Conservation (phyloP, 2,329 filamentous ascomycete genomes). For the Endoconidiophora polonica region DNA sequence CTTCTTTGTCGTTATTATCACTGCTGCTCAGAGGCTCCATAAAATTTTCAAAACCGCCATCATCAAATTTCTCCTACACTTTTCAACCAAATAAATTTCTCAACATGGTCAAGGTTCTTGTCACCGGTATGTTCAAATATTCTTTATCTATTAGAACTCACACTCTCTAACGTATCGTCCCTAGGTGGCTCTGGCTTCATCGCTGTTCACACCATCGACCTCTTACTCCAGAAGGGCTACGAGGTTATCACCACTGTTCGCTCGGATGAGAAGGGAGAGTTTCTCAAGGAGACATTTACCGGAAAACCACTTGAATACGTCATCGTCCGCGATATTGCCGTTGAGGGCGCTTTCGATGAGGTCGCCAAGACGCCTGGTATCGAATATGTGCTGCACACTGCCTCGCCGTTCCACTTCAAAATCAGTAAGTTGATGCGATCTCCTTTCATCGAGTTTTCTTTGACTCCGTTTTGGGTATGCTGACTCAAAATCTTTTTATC, state of each 20-base stretch:
- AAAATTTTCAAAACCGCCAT: too few relatives aligned
- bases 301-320: constrained; percentile 28
- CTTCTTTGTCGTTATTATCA: too few relatives aligned
- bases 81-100: neutral
- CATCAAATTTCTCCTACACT: too few relatives aligned
- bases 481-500: neutral
- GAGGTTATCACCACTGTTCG: constrained; percentile 40
- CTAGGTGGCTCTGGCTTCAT: constrained; percentile 36
- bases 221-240: constrained; percentile 34
- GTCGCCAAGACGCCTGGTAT: constrained; percentile 24
- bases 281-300: constrained; percentile 33
- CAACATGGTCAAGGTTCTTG: constrained; percentile 30
- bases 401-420: constrained; percentile 41
- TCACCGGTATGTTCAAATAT: constrained; percentile 24
- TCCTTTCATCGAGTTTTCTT: neutral
- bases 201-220: constrained; percentile 37
- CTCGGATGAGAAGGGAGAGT: constrained; percentile 34
- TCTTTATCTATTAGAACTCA: neutral
- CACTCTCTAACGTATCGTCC: neutral
- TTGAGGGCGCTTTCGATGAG: constrained; percentile 56
- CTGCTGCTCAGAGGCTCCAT: too few relatives aligned
- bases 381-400: constrained; percentile 42
- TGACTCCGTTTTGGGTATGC: neutral
- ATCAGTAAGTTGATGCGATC: constrained; percentile 20
- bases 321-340: constrained; percentile 64